These are phyloP conservation scores for Setaria viridis DNA, from an alignment of 202 grass and related monocot species.

Conservation along the genomic window DNA sequence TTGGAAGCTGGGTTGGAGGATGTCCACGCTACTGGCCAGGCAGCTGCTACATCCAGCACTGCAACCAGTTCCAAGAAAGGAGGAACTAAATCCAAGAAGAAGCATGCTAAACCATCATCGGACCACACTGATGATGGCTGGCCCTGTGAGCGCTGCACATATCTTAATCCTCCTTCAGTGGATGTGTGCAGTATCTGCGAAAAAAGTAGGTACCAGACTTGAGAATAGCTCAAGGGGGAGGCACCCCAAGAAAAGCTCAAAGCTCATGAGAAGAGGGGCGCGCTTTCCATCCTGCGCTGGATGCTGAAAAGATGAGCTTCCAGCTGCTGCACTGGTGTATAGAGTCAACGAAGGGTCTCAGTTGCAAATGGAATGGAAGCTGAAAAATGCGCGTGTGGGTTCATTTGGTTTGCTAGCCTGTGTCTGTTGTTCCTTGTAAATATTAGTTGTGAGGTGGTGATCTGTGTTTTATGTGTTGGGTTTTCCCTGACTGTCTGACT, in stretches of 20 bases:
- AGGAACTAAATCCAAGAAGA: slow-evolving; percentile 59
- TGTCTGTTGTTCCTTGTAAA: slow-evolving; percentile 46
- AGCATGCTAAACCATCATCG: slow-evolving; percentile 35
- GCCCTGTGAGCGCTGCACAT: slow-evolving; percentile 61
- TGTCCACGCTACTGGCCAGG: slow-evolving; percentile 49
- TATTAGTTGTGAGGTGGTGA: slow-evolving; percentile 42
- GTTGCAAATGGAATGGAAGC: not conserved
- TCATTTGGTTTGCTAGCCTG: slow-evolving; percentile 11
- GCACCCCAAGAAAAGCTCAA: slow-evolving; percentile 19
- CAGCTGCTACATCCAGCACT: slow-evolving; percentile 43
- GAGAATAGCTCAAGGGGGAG: too few relatives aligned
- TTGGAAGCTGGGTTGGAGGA: slow-evolving; percentile 86
- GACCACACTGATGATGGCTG: slow-evolving; percentile 45
- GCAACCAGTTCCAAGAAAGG: slow-evolving; percentile 56
- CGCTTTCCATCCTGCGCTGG: not conserved
- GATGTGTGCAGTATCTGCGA: slow-evolving; percentile 39
- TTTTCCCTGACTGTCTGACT: slow-evolving; percentile 21
- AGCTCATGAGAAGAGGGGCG: not conserved
- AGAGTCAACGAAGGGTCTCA: not conserved
- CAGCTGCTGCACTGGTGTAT: slow-evolving; percentile 26
- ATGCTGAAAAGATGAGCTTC: slow-evolving; percentile 19
- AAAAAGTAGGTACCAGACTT: slow-evolving; percentile 33
- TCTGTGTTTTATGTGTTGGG: slow-evolving; percentile 26
- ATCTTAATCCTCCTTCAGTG: slow-evolving; percentile 37
- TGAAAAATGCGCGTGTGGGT: not conserved